Evolutionary conservation across 2,329 filamentous ascomycete species (phyloP).

Genomic region (Sporothrix phasma): DNA sequence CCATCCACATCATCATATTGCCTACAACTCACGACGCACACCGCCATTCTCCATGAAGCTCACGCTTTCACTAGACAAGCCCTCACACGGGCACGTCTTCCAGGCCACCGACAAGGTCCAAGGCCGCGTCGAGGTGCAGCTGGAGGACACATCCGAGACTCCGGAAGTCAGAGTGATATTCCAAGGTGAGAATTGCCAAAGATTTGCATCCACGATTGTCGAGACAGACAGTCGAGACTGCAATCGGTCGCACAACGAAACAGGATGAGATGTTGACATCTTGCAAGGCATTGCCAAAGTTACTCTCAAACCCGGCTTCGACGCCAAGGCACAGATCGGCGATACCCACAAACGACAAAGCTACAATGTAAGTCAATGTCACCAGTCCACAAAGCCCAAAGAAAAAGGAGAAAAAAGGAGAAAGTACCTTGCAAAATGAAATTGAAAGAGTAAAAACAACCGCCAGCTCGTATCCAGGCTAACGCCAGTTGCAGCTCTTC

Average conservation of each 20-base stretch:
- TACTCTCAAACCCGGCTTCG: not conserved
- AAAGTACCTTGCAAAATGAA: not conserved
- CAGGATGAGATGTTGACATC: not conserved
- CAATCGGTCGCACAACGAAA: not conserved
- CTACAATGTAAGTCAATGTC: not conserved
- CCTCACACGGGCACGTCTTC: not conserved
- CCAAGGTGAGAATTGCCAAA: constrained; percentile 3
- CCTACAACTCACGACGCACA: not conserved
- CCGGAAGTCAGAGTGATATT: constrained; percentile 3
- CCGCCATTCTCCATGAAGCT: constrained; percentile 7
- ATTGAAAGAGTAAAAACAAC: not conserved
- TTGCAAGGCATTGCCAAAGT: not conserved
- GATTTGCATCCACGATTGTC: too few species aligned
- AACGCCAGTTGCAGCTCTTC: not conserved
- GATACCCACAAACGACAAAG: not conserved
- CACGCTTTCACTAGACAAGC: not conserved
- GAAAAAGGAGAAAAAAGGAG: not conserved
- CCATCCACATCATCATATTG: too few species aligned
- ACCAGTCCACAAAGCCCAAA: not conserved
- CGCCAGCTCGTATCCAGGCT: too few species aligned
- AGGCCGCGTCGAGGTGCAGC: constrained; percentile 9
- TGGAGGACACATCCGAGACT: not conserved
- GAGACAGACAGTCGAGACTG: too few species aligned
- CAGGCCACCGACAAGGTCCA: constrained; percentile 1
- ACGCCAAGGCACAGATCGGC: constrained; percentile 1